These are phyloP conservation scores for Lachancea nothofagi DNA, from an alignment of 805 yeast genomes.

Conservation along the genomic window DNA sequence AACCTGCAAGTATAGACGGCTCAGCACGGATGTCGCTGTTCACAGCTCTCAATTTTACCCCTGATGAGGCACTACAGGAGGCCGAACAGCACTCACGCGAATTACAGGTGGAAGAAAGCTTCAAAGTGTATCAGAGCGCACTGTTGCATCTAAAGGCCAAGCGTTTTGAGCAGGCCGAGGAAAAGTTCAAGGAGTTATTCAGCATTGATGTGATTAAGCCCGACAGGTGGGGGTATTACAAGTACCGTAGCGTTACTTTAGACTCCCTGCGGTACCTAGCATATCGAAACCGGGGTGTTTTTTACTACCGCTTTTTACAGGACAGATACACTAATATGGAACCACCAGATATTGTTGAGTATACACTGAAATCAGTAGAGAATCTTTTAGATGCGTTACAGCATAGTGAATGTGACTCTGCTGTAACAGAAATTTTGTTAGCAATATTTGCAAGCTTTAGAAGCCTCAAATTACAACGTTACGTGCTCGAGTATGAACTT, in stretches of 20 bases:
- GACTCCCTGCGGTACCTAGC: slow-evolving; percentile 70
- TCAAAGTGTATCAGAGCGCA: slow-evolving; percentile 67
- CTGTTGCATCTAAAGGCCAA: slow-evolving; percentile 51
- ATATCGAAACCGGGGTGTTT: slow-evolving; percentile 75
- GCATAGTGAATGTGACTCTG: slow-evolving; percentile 62
- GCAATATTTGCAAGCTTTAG: slow-evolving; percentile 48
- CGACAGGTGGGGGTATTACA: slow-evolving; percentile 36
- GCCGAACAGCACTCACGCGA: slow-evolving; percentile 90
- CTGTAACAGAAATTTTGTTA: slow-evolving; percentile 44
- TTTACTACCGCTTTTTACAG: slow-evolving; percentile 43
- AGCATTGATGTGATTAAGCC: slow-evolving; percentile 57
- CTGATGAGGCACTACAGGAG: slow-evolving; percentile 61
- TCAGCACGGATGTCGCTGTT: slow-evolving; percentile 49
- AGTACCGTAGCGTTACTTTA: slow-evolving; percentile 54
- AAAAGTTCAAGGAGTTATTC: slow-evolving; percentile 57
- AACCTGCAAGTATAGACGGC: background rate
- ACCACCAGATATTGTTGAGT: slow-evolving; percentile 37
- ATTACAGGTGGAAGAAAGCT: slow-evolving; percentile 81
- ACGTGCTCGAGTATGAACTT: slow-evolving; percentile 54
- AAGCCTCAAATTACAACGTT: slow-evolving; percentile 45
- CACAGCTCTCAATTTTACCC: slow-evolving; percentile 71
- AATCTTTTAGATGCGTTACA: slow-evolving; percentile 61
- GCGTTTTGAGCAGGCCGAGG: slow-evolving; percentile 45
- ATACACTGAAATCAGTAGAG: slow-evolving; percentile 44
- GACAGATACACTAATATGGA: slow-evolving; percentile 22